phyloP scores from a whole-genome alignment of 2,329 filamentous ascomycete genomes.

The Neofusicoccum sp. region DNA sequence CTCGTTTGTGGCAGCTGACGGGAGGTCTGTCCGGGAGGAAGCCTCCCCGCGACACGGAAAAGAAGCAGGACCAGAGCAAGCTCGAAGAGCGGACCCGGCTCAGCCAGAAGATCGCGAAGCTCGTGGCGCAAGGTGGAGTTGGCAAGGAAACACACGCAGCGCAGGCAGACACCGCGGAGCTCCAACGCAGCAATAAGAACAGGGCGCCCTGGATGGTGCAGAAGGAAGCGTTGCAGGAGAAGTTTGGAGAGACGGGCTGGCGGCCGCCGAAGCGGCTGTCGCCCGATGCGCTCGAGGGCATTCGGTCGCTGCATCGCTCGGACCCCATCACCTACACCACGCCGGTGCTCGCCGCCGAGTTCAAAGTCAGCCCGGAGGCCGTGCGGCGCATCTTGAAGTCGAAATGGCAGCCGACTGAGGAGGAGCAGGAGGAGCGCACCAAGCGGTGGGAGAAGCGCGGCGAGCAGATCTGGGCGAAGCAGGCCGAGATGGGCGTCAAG shows the following conservation, averaged over 20 bases:
- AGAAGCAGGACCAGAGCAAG: not conserved
- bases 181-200: conserved; percentile 2
- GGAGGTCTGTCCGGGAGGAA: not conserved
- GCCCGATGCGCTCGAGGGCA: conserved; percentile 87
- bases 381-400: conserved; percentile 82
- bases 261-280: conserved; percentile 81
- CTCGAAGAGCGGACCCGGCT: not conserved
- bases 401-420: conserved; percentile 65
- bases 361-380: conserved; percentile 82
- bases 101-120: not conserved
- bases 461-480: conserved; percentile 48
- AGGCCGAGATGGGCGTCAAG: conserved; percentile 53
- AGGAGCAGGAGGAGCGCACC: conserved; percentile 44
- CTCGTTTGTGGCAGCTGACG: not conserved
- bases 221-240: conserved; percentile 70
- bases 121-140: not conserved
- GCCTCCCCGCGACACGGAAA: not conserved
- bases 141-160: too few species aligned
- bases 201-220: conserved; percentile 68
- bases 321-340: conserved; percentile 78
- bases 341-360: conserved; percentile 68
- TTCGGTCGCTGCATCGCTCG: conserved; percentile 75
- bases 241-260: conserved; percentile 77
- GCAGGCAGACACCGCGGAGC: not conserved
- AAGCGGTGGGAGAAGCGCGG: conserved; percentile 49